Base-by-base conservation (phyloP, 1,284 basidiomycete genomes). In the Naganishia sp. region DNA sequence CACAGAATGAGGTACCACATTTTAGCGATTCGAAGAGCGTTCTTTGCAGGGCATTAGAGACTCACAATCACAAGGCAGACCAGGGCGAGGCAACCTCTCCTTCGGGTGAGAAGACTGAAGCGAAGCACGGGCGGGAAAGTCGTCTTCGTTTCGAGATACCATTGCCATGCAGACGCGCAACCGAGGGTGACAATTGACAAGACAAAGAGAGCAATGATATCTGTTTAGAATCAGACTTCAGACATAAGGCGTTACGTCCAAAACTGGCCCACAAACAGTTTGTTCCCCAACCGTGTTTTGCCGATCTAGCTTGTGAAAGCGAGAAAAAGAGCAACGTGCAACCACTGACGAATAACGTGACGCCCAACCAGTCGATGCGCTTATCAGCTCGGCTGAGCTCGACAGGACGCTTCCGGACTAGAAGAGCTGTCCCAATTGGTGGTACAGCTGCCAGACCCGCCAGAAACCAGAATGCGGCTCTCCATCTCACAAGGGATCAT, bases 331-430 rank as follows among this genome's bases (percentile, higher is more conserved):
- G 13, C 43, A 45, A 23, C 3, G 28, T 43, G 16, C 44, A 56
- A 4, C 55, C 55, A 5, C 10, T 10, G 23, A 33, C 45, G 43
- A 56, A 56, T 5, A 56, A 39, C 21, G 44, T 6, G 11, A 15
- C 55, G 43, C 55, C 43, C n/a, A 56, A 13, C 55, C 55, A 56
- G 15, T 56, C 55, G 13, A 56, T 25, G 11, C 55, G 43, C 6
- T 28, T 43, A 16, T 56, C 55, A 3, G 23, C 42, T 13, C n/a
- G 55, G 28, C 43, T 13, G 23, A 56, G 43, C 3, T 42, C 23
- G 21, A 56, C 55, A 15, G 55, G 13, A 15, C 55, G 55, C n/a
- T 28, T 31, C 23, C 44, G 43, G 55, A 56, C 55, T 15, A 44
- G 15, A 44, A 56, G 15, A 23, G 7, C 11, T 21, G 18, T n/a